Conservation (phyloP, 352 stramenopile genomes). For the Thalassiosira hispida region DNA sequence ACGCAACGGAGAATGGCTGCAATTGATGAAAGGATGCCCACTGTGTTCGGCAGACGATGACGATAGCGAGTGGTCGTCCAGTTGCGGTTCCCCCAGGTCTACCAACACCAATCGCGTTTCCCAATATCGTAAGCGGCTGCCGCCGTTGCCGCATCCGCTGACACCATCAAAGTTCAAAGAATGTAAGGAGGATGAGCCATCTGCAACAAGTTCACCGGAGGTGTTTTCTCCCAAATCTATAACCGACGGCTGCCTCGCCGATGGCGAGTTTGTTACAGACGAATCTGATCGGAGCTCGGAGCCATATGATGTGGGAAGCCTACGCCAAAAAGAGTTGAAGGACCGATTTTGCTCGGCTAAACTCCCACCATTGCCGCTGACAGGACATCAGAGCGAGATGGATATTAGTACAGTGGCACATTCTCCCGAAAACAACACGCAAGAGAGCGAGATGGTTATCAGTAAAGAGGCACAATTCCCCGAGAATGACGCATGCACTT, state of each 20-base stretch:
- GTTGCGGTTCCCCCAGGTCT: neutral
- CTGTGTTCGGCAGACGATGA: slow-evolving; percentile 6
- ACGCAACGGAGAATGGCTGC: slow-evolving; percentile 5
- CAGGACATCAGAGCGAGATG: neutral
- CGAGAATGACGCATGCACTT: too few species aligned
- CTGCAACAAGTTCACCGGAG: too few species aligned
- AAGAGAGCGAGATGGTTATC: neutral
- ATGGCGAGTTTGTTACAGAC: neutral
- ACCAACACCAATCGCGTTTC: neutral
- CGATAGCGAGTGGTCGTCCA: neutral
- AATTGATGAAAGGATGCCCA: slow-evolving; percentile 13
- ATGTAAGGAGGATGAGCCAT: slow-evolving; percentile 2
- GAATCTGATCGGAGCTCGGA: neutral
- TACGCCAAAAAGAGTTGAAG: neutral
- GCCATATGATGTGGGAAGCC: neutral
- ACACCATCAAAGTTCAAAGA: slow-evolving; percentile 9
- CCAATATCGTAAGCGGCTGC: neutral
- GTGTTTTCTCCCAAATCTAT: neutral
- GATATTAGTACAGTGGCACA: neutral
- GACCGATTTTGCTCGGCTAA: neutral
- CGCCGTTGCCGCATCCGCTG: neutral
- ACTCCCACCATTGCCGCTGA: slow-evolving; percentile 8
- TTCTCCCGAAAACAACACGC: neutral
- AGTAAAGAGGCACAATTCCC: neutral
- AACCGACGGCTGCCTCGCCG: neutral